These are phyloP conservation scores for Tolypocladium ovalisporum DNA, from an alignment of 2,329 filamentous ascomycete species.

Conservation along the genomic window DNA sequence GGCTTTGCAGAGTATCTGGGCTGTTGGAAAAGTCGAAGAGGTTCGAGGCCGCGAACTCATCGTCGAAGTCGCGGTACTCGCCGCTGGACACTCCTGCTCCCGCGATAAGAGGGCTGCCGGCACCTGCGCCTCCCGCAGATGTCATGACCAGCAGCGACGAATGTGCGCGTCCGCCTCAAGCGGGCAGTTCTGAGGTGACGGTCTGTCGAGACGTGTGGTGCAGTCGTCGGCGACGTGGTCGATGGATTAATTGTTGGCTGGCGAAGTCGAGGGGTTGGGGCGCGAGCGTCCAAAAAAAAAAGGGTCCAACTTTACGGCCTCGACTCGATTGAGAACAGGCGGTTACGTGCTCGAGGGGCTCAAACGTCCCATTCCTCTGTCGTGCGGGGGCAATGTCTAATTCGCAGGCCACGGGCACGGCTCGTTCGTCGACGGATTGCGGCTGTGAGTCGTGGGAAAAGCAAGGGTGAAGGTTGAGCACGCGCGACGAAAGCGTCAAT, in stretches of 20 bases:
- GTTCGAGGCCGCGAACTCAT: constrained; percentile 20
- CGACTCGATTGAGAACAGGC: not conserved
- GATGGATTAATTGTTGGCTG: not conserved
- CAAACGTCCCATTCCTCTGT: not conserved
- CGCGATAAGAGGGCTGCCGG: constrained; percentile 27
- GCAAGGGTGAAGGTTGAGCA: constrained; percentile 1
- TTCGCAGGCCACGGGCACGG: not conserved
- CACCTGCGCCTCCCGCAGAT: constrained; percentile 18
- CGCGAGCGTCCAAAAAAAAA: not conserved
- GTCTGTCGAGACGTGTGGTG: not conserved
- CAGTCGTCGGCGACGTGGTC: not conserved
- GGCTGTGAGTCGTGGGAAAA: not conserved
- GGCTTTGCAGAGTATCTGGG: constrained; percentile 24
- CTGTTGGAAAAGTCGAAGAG: constrained; percentile 25
- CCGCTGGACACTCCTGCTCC: constrained; percentile 24
- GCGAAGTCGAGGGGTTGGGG: not conserved
- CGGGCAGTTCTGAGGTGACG: not conserved
- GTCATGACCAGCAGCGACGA: constrained; percentile 21
- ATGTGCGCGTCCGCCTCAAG: constrained; percentile 9
- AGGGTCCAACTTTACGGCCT: not conserved
- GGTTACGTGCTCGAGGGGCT: not conserved
- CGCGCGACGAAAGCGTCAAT: not conserved
- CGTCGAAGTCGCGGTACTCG: constrained; percentile 27
- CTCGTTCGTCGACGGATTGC: not conserved
- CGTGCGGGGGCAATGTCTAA: not conserved